Percentiles rank a stretch among this genome's conserved stretches.
These are phyloP conservation scores for Phytophthora pluvialis DNA, from an alignment of 352 stramenopile genomes.

Conservation along the genomic window DNA sequence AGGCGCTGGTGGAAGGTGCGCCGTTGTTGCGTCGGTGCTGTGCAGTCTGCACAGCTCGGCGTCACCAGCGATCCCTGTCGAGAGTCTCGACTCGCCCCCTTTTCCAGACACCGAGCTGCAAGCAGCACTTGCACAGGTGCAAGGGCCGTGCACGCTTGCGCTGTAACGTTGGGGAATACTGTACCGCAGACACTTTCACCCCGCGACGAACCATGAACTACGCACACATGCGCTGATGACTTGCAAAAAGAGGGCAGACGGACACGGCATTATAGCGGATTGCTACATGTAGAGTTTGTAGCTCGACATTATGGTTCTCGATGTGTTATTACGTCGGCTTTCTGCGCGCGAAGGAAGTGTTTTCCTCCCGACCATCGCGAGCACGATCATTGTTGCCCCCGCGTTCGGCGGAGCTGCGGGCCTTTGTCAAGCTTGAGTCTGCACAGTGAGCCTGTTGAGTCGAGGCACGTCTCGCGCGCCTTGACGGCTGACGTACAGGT, in stretches of 20 bases:
- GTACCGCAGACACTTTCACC: slow-evolving; percentile 3
- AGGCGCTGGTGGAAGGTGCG: slow-evolving; percentile 29
- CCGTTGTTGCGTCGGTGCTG: slow-evolving; percentile 23
- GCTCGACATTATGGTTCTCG: not conserved
- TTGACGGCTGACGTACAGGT: slow-evolving; percentile 27
- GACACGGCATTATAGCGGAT: slow-evolving; percentile 15
- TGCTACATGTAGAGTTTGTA: not conserved
- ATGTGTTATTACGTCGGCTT: not conserved
- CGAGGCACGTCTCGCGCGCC: slow-evolving; percentile 1
- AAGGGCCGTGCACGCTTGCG: slow-evolving; percentile 19
- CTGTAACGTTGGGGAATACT: too few relatives aligned
- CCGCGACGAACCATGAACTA: slow-evolving; percentile 7
- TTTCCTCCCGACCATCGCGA: not conserved
- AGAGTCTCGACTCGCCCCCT: not conserved
- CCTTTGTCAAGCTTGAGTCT: slow-evolving; percentile 7
- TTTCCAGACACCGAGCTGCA: slow-evolving; percentile 33
- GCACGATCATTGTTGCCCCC: too few relatives aligned
- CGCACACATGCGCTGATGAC: slow-evolving; percentile 32
- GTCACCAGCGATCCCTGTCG: slow-evolving; percentile 4
- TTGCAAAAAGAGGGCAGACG: slow-evolving; percentile 32
- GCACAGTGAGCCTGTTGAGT: slow-evolving; percentile 11
- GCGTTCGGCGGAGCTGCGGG: too few relatives aligned
- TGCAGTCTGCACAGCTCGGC: slow-evolving; percentile 4
- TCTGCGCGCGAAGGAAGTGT: not conserved
- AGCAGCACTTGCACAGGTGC: slow-evolving; percentile 21